Evolutionary conservation across 2,329 filamentous ascomycete genomes (phyloP).

Genomic region (Botrytis medusae): DNA sequence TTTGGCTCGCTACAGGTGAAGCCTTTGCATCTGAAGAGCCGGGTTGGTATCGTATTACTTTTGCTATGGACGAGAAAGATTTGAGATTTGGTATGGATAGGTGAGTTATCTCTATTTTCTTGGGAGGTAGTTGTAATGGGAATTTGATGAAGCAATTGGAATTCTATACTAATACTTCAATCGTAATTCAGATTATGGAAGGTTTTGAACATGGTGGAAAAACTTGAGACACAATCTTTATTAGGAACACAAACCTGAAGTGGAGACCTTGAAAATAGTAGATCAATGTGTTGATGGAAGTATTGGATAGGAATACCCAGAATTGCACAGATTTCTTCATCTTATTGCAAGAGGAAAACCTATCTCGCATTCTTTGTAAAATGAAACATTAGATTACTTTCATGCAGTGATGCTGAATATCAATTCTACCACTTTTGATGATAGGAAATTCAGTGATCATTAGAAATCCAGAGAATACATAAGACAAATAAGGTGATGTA

Average conservation of each 20-base stretch:
- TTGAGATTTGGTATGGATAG: constrained; percentile 25
- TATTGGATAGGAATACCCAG: not conserved
- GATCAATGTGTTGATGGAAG: not conserved
- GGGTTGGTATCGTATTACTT: constrained; percentile 25
- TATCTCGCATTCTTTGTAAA: not conserved
- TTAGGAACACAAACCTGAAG: not conserved
- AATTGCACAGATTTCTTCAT: not conserved
- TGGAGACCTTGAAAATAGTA: not conserved
- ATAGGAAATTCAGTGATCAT: not conserved
- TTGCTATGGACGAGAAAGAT: constrained; percentile 22
- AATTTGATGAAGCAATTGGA: not conserved
- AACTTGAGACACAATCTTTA: not conserved
- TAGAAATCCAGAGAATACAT: rapidly evolving
- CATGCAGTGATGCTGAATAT: no score
- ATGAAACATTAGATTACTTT: not conserved
- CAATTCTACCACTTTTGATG: not conserved
- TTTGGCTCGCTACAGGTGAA: constrained; percentile 28
- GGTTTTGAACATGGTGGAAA: not conserved
- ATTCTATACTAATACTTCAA: not conserved
- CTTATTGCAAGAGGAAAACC: not conserved
- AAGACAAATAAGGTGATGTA: not conserved
- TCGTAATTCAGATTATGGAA: not conserved
- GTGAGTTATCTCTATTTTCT: not conserved
- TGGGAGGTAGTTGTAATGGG: not conserved
- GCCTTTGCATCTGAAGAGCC: constrained; percentile 22